Evolutionary conservation across 331 rosid species (phyloP).

Genomic region (Telfairia occidentalis): DNA sequence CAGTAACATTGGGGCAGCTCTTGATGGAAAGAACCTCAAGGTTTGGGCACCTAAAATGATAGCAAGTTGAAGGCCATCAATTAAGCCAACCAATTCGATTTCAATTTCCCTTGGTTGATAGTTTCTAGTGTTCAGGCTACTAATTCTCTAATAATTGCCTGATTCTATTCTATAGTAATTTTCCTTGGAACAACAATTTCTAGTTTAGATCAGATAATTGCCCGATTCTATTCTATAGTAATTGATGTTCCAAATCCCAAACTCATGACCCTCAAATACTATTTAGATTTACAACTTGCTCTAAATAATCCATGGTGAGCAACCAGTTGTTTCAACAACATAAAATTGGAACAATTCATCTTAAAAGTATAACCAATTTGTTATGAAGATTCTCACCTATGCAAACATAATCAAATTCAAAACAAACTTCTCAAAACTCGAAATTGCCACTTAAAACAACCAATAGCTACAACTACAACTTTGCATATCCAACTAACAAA

Average conservation of each 20-base stretch:
- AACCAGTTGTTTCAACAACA: neutral
- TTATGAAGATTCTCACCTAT: neutral
- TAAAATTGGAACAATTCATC: neutral
- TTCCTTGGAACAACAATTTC: too few relatives aligned
- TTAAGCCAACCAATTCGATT: neutral
- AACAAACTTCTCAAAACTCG: neutral
- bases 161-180: neutral
- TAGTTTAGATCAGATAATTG: too few relatives aligned
- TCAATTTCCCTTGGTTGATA: neutral
- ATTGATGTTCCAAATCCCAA: neutral
- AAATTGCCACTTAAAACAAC: neutral
- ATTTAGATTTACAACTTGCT: neutral
- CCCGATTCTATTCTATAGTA: neutral
- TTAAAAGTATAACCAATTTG: too few relatives aligned
- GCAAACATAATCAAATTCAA: neutral
- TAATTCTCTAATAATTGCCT: too few relatives aligned
- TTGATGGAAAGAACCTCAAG: constrained; percentile 72
- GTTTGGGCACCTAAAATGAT: constrained; percentile 53
- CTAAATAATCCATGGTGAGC: neutral
- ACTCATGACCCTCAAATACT: neutral
- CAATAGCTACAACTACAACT: neutral
- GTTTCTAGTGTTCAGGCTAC: neutral
- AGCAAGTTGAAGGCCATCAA: constrained; percentile 7
- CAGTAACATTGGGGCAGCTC: constrained; percentile 67
- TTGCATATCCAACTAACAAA: neutral